Conservation (phyloP, 495 filamentous ascomycete genomes). For the Hypomontagnella monticulosa region DNA sequence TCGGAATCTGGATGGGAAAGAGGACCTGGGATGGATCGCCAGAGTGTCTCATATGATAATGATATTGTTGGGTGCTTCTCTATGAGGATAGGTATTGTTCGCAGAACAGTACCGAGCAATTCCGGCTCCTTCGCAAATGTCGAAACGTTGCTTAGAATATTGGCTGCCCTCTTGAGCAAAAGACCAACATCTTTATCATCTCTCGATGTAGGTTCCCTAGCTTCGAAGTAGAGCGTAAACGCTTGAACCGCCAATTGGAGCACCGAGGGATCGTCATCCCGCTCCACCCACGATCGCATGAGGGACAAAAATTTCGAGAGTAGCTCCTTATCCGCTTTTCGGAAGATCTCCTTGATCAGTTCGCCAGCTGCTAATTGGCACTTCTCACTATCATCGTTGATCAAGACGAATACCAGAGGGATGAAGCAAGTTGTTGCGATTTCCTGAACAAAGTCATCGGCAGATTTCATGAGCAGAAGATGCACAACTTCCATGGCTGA, state of each 20-base stretch:
- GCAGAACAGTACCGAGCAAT: conserved; percentile 78
- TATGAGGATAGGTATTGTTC: conserved; percentile 72
- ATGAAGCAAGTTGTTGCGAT: conserved; percentile 84
- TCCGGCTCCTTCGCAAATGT: conserved; percentile 69
- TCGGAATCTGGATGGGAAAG: conserved; percentile 77
- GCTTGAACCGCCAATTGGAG: conserved; percentile 77
- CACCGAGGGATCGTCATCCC: conserved; percentile 74
- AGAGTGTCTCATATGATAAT: conserved; percentile 69
- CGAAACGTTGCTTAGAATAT: conserved; percentile 57
- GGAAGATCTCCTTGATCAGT: conserved; percentile 81
- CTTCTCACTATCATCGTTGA: conserved; percentile 86
- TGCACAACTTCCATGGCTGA: conserved; percentile 92
- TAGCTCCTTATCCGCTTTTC: conserved; percentile 77
- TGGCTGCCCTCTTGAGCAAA: conserved; percentile 53
- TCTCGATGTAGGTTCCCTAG: conserved; percentile 60
- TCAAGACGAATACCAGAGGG: conserved; percentile 82
- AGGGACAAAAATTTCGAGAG: conserved; percentile 72
- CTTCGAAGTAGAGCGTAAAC: conserved; percentile 85
- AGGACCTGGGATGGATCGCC: conserved; percentile 70
- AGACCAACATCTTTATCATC: conserved; percentile 69
- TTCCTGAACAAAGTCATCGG: conserved; percentile 81
- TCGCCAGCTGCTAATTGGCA: conserved; percentile 86
- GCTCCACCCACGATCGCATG: conserved; percentile 78
- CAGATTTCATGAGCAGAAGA: conserved; percentile 81
- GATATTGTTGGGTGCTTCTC: conserved; percentile 69